Conservation (phyloP, 2,329 filamentous ascomycete genomes). For the Monosporascus cannonballus region DNA sequence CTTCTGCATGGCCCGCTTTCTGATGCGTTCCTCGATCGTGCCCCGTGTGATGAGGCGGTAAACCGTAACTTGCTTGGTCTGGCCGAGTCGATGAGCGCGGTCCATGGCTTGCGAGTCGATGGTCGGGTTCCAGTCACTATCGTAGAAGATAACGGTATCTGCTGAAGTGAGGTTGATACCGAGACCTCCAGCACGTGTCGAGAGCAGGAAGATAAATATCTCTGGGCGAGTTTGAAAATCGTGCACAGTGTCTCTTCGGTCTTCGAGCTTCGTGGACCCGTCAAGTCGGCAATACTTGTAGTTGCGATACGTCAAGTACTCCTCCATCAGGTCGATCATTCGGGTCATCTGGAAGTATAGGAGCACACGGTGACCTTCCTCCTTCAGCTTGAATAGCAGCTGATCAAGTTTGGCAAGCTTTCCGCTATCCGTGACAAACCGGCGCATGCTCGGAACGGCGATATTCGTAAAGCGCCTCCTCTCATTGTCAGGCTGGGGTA, state of each 20-base stretch:
- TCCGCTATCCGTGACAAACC: conserved; percentile 95
- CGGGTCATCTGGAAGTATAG: conserved; percentile 99
- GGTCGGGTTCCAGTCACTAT: conserved; percentile 98
- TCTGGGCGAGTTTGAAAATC: conserved; percentile 94
- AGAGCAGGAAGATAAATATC: conserved; percentile 95
- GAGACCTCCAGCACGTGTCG: conserved; percentile 91
- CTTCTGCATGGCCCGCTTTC: conserved; percentile 94
- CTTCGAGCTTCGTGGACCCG: conserved; percentile 94
- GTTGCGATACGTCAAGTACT: conserved; percentile 96
- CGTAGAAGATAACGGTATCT: conserved; percentile 99
- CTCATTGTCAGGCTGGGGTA: conserved; percentile 74
- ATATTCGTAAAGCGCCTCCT: conserved; percentile 87
- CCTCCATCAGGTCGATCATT: conserved; percentile 99
- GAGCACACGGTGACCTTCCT: conserved; percentile 84
- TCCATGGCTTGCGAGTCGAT: conserved; percentile 99
- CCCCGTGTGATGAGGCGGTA: conserved; percentile 95
- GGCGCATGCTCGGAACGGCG: conserved; percentile 88
- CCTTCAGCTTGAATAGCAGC: conserved; percentile 83
- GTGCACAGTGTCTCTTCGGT: conserved; percentile 89
- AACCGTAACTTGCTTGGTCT: conserved; percentile 92
- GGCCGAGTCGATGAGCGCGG: conserved; percentile 92
- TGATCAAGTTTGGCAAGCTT: conserved; percentile 90
- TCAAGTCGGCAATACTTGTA: conserved; percentile 98
- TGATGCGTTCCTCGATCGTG: conserved; percentile 96
- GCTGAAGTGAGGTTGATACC: conserved; percentile 96